Conservation (phyloP, 176 grass and related monocot genomes). For the Miscanthus lutarioriparius region DNA sequence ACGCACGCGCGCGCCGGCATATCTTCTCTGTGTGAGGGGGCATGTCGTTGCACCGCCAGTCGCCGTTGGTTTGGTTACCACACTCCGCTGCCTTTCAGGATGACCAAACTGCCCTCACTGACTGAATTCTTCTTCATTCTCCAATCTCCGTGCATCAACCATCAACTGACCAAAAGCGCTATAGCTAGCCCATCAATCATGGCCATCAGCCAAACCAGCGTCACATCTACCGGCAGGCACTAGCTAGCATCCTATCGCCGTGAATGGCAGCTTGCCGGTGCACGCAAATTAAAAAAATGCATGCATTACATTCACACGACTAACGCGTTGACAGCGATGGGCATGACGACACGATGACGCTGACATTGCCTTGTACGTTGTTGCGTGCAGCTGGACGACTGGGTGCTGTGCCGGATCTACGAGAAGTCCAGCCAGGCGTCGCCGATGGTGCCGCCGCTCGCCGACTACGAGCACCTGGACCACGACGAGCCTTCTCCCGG, state of each 20-base stretch:
- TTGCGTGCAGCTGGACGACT: constrained; percentile 73
- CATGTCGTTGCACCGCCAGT: not conserved
- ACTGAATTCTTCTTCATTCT: not conserved
- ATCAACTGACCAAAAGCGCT: not conserved
- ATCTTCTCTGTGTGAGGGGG: not conserved
- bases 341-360: not conserved
- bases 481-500: constrained; percentile 31
- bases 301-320: not conserved
- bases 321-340: constrained; percentile 27
- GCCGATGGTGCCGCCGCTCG: constrained; percentile 42
- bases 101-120: constrained; percentile 17
- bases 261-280: constrained; percentile 2
- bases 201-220: not conserved
- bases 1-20: not conserved
- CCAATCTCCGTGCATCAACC: not conserved
- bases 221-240: not conserved
- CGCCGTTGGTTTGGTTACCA: not conserved
- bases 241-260: not conserved
- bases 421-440: constrained; percentile 62
- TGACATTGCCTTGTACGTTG: not conserved
- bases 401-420: constrained; percentile 98
- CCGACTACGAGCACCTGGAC: constrained; percentile 48
- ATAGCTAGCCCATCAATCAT: not conserved
- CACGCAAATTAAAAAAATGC: constrained; percentile 23
- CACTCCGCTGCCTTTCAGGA: not conserved